Base-by-base conservation (phyloP, 2,329 filamentous ascomycete genomes). In the Tetracladium maxilliforme region DNA sequence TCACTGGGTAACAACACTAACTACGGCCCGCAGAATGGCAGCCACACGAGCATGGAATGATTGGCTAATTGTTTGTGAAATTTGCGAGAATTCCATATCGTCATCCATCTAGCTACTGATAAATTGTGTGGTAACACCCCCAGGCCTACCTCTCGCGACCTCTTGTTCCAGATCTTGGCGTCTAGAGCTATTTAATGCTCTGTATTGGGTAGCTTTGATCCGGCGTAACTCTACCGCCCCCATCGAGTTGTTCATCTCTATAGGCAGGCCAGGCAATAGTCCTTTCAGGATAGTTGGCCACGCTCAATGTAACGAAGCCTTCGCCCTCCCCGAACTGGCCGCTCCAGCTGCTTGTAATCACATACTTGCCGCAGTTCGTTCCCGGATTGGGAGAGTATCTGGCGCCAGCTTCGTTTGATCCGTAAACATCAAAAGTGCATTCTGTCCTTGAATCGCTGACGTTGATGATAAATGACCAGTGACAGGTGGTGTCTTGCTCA, bases 271-370 rank as follows among this genome's bases (percentile, higher is more conserved):
- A 70, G 31, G 54, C 41, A 28, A 69, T 68, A 32, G 52, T 46
- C 23, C 44, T 45, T 35, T 49, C 42, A 25, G 35, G 33, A 33
- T 49, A 44, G 44, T 64, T 48, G 23, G 57, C 52, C 26, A 70
- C 56, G 12, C 57, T 49, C 16, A 69, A 44, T 12, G 58, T 64
- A 14, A 63, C 68, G 51, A 68, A 70, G 34, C 61, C 64, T 14
- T 58, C 48, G 32, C 43, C 56, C 9, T 45, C 29, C 24, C 63
- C 65, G 34, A 69, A 70, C 38, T 65, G 55, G 40, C 53, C 62
- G 42, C 55, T 62, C 64, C 64, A 70, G 48, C 60, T 58, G 3
- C 56, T 57, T 24, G 58, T 61, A 39, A 70, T 37, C 32, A 51
- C 59, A 51, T 52, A 70, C 29, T 38, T 39, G 19, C 62, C 64